Base-by-base conservation (phyloP, 768 basidiomycete species). In the Boletales sp. region DNA sequence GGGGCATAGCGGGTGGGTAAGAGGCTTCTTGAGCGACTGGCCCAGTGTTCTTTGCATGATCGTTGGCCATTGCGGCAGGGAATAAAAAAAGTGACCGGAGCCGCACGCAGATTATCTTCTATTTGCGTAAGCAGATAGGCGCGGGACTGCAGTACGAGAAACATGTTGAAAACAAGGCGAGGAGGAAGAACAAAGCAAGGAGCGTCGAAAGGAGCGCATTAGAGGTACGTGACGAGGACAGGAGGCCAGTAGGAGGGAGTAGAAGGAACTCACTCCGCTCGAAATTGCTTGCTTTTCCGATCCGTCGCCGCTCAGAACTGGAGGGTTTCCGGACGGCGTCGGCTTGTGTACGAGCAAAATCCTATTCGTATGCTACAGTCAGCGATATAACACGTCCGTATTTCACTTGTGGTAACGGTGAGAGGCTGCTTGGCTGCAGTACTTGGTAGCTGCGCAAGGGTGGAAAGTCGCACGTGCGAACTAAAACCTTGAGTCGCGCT, bases 291-390 rank as follows among this genome's bases (percentile, higher is more conserved):
- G 53, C 54, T 66, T 66, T 66, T 69, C 66, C 65, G 65, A 67
- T 67, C 57, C 58, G 66, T 60, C 66, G 68, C 68, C 68, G 66
- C 66, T 68, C 66, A 66, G 66, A 68, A 68, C 59, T 58, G 41
- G 41, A 39, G 34, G 44, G 44, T 49, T 58, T 55, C 54, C 43
- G 48, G 42, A 44, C 41, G 44, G n/a, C n/a, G n/a, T n/a, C 56
- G 47, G 57, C 58, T 51, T 44, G 44, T 9, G 39, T 46, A 38
- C 45, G 49, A 41, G 37, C 14, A 47, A 32, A 34, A 30, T 44
- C 43, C 46, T 52, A 46, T 43, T 52, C 35, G 58, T 46, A 41
- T 46, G 53, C 55, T 36, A 33, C 49, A 46, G 49, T 30, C 35
- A 21, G 37, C 39, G 42, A 42, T 21, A 21, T 21, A 21, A 49